Base-by-base conservation (phyloP, 2,329 filamentous ascomycete species). In the Diaporthe sp. region DNA sequence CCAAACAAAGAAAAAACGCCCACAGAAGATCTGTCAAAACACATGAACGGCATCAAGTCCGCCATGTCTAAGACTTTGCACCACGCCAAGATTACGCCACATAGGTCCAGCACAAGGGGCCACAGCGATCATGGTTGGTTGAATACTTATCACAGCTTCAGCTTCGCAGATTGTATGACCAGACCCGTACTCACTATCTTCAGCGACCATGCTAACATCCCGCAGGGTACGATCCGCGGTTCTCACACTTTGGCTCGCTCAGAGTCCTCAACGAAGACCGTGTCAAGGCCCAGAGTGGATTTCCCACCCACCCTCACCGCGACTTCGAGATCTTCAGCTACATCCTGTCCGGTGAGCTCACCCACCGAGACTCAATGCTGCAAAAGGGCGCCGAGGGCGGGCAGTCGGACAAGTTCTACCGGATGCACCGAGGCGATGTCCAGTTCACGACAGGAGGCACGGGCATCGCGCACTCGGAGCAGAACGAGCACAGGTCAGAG, bases 261-360 rank as follows among this genome's bases (percentile, higher is more conserved):
- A 91, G 95, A 73, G 95, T 97, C 52, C 92, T 97, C 80, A 97
- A 97, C 81, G 95, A 98, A 85, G 95, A 97, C 82, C 92, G 94
- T 45, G 95, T 97, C 45, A 89, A 91, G 79, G 86, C 92, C 38
- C 89, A 91, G 75, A 91, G 89, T 13, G 95, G 95, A 6, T 97
- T 97, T 85, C 94, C 95, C 5, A 95, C 94, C 0, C 95, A 97
- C 82, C 92, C 92, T 35, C 95, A 97, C 83, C 90, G 93, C 77
- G 94, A 97, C 82, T 96, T 95, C 82, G 94, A 97, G 83, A 97
- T 97, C 85, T 97, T 96, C 88, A 92, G 89, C 81, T 97, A 97
- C 85, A 93, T 97, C 80, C 87, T 97, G n/a, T 91, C 88, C 61
- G 95, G 95, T 77, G 94, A 96, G 84, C 89, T 97, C 77, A 96